Conservation (phyloP, 441 rosid genomes). For the Breynia disticha region DNA sequence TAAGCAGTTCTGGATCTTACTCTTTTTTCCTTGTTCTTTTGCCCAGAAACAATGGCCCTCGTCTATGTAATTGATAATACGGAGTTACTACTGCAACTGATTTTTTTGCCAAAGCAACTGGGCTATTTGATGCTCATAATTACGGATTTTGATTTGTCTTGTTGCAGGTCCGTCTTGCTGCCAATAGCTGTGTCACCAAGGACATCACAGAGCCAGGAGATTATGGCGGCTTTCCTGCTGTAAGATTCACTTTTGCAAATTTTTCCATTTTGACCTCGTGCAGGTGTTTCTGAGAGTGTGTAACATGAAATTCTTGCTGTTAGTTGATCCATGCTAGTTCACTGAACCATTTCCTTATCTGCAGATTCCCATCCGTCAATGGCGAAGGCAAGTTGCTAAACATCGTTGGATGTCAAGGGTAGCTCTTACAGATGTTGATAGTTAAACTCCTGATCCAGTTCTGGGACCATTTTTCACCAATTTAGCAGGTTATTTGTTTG, state of each 20-base stretch:
- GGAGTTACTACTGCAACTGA: constrained; percentile 1
- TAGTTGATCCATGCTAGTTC: neutral
- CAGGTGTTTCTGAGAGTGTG: neutral
- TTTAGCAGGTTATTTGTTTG: no score
- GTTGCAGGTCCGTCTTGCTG: constrained; percentile 58
- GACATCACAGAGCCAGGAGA: constrained; percentile 61
- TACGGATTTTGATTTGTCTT: constrained; percentile 1
- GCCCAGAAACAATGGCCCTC: no score
- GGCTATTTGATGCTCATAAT: constrained; percentile 2
- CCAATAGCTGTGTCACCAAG: constrained; percentile 57
- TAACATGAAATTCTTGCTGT: neutral
- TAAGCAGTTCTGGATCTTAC: constrained; percentile 12
- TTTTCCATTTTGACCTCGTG: neutral
- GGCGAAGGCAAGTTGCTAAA: constrained; percentile 49
- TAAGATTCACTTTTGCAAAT: constrained; percentile 21
- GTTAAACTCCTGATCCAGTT: no score
- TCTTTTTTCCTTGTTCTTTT: neutral
- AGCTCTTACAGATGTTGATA: neutral
- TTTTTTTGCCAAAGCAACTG: no score
- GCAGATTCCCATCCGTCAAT: constrained; percentile 46
- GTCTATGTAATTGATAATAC: no score
- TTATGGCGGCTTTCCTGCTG: constrained; percentile 80
- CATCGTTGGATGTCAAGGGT: constrained; percentile 22
- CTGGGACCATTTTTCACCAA: no score
- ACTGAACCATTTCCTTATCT: neutral